Conservation (phyloP, 1,284 basidiomycete genomes). For the Schizopora paradoxa region DNA sequence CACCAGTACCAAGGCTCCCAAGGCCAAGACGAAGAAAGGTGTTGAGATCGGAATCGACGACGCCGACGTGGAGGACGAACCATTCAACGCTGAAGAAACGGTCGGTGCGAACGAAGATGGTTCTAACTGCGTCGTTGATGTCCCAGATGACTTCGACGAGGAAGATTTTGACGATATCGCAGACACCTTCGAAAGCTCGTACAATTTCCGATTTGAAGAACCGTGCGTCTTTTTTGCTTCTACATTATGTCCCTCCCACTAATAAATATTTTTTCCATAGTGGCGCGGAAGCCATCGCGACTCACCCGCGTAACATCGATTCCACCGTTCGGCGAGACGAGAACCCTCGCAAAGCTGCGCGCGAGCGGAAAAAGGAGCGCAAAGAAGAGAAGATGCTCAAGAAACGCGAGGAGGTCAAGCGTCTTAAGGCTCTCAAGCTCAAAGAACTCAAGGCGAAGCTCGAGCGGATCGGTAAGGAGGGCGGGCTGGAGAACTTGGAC, state of each 20-base stretch:
- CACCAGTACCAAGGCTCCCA: slow-evolving; percentile 36
- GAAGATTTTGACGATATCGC: slow-evolving; percentile 68
- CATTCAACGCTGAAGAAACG: slow-evolving; percentile 67
- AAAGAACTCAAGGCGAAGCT: slow-evolving; percentile 77
- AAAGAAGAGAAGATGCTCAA: slow-evolving; percentile 75
- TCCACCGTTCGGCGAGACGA: slow-evolving; percentile 74
- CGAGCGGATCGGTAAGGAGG: slow-evolving; percentile 64
- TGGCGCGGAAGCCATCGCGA: slow-evolving; percentile 65
- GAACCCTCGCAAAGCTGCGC: slow-evolving; percentile 75
- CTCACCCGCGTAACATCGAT: slow-evolving; percentile 72
- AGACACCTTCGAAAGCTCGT: slow-evolving; percentile 76
- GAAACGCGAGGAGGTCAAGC: slow-evolving; percentile 74
- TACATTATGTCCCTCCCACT: background rate
- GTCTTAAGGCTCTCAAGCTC: slow-evolving; percentile 79
- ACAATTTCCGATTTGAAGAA: slow-evolving; percentile 94
- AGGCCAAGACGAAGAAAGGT: slow-evolving; percentile 33
- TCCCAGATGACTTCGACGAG: slow-evolving; percentile 35
- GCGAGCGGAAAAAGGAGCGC: slow-evolving; percentile 68
- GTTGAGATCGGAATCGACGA: slow-evolving; percentile 29
- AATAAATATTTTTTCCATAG: slow-evolving; percentile 32
- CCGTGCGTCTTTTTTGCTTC: slow-evolving; percentile 48
- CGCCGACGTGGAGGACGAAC: slow-evolving; percentile 23
- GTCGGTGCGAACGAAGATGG: slow-evolving; percentile 29
- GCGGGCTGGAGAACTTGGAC: slow-evolving; percentile 43
- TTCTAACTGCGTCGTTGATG: background rate